A percentile compares a stretch with the other conserved stretches of the same genome.
These are phyloP conservation scores for Saccharomyces cerevisiae DNA, from an alignment of 805 yeast species.

Conservation along the genomic window DNA sequence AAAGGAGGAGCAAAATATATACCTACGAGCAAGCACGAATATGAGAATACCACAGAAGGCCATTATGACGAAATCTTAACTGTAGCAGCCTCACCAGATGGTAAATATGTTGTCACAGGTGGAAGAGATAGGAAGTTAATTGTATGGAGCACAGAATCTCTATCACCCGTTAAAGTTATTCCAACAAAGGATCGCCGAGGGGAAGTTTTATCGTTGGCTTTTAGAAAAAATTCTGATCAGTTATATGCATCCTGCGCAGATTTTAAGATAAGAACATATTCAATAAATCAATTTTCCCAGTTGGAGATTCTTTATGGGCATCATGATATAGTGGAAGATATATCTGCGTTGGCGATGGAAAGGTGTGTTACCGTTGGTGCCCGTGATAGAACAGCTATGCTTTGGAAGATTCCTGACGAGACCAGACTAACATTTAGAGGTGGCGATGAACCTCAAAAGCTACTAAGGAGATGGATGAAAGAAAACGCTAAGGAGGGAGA, in stretches of 20 bases:
- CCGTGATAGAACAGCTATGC: conserved; percentile 88
- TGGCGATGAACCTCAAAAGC: conserved; percentile 53
- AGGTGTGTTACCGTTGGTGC: conserved; percentile 94
- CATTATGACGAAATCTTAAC: conserved; percentile 71
- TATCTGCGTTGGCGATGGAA: conserved; percentile 74
- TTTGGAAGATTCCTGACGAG: conserved; percentile 96
- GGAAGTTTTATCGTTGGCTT: conserved; percentile 60
- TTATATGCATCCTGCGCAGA: conserved; percentile 91
- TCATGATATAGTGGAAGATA: conserved; percentile 80
- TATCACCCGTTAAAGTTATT: conserved; percentile 67
- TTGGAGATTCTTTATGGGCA: conserved; percentile 91
- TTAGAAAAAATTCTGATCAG: conserved; percentile 75
- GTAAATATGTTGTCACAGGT: conserved; percentile 84
- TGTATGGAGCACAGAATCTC: conserved; percentile 76
- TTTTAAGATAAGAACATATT: conserved; percentile 78
- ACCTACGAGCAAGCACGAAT: conserved; percentile 29
- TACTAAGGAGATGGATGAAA: conserved; percentile 32
- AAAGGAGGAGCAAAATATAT: conserved; percentile 50
- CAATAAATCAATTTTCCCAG: conserved; percentile 78
- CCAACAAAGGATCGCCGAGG: conserved; percentile 69
- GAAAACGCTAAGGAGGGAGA: conserved; percentile 26
- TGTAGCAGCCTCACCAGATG: conserved; percentile 80
- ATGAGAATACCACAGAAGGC: conserved; percentile 53
- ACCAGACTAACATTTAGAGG: conserved; percentile 89
- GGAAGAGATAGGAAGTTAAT: conserved; percentile 74